Base-by-base conservation (phyloP, 75 land plant species). In the Selaginella moellendorffii region DNA sequence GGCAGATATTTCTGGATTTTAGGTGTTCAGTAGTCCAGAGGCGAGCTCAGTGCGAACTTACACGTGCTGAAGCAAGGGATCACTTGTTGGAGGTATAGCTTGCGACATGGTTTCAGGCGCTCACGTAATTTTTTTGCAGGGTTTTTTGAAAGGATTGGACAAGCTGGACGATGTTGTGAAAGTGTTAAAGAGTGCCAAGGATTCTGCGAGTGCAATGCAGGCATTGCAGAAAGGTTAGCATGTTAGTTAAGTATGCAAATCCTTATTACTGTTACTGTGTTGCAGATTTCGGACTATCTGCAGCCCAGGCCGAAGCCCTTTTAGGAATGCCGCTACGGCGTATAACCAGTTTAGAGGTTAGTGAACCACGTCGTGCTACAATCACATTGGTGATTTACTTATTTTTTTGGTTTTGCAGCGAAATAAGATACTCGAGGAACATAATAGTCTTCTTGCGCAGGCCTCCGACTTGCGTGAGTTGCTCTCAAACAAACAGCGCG, bases 341-440 rank as follows among this genome's bases (percentile, higher is more conserved):
- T 61, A 83, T 93, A 31, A 89, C 90, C 29, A 65, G 66, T 24
- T 78, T 93, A 66, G 99, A 93, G 99, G 99, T 86, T 25, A 63
- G 2, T 69, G n/a, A n/a, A n/a, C n/a, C n/a, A n/a, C n/a, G n/a
- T n/a, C n/a, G n/a, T n/a, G n/a, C n/a, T n/a, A n/a, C n/a, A n/a
- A n/a, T n/a, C n/a, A n/a, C n/a, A n/a, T n/a, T n/a, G n/a, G n/a
- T n/a, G n/a, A n/a, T n/a, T n/a, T n/a, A n/a, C n/a, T n/a, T n/a
- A n/a, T n/a, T n/a, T n/a, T n/a, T n/a, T n/a, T n/a, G n/a, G n/a
- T n/a, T n/a, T n/a, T n/a, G n/a, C n/a, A 93, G 99, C 78, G 83
- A 61, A 74, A 77, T 26, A 93, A 89, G 77, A 79, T 83, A 71
- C 72, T 77, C 26, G 84, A 83, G 59, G 99, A 93, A 67, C 76